Conservation (phyloP, 2,329 filamentous ascomycete species). For the Penicillium sp. region DNA sequence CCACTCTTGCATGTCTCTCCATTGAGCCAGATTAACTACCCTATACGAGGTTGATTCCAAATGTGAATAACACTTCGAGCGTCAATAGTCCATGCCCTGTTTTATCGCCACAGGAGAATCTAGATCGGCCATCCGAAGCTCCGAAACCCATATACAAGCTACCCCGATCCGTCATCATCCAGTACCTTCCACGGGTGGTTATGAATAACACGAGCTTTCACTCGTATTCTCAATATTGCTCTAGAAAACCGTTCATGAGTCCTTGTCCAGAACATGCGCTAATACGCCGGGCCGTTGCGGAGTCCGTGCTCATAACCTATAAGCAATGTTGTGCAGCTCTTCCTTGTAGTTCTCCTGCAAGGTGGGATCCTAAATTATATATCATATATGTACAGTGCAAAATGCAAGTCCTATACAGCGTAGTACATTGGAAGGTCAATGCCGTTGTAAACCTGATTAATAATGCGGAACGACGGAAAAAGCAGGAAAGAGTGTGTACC, state of each 20-base stretch:
- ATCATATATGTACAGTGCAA: neutral
- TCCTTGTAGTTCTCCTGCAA: neutral
- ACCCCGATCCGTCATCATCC: neutral
- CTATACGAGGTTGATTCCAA: neutral
- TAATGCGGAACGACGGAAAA: constrained; percentile 7
- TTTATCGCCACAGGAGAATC: neutral
- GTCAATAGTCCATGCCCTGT: neutral
- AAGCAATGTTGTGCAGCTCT: neutral
- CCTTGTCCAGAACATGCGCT: neutral
- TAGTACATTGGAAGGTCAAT: too few species aligned
- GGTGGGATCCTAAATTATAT: neutral
- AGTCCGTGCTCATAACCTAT: neutral
- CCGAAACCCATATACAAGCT: neutral
- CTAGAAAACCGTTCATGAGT: neutral
- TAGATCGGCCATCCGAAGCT: neutral
- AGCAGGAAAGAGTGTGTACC: constrained; percentile 11
- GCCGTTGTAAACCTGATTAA: neutral
- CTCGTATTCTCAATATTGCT: neutral
- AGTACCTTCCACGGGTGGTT: neutral
- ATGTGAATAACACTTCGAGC: neutral
- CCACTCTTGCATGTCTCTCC: neutral
- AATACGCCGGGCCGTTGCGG: neutral
- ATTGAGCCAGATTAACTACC: neutral
- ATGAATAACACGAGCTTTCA: neutral
- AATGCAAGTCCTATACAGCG: neutral